Percentiles rank a stretch among this genome's conserved stretches.
Evolutionary conservation across 352 stramenopile genomes (phyloP).

Genomic region (Phytopythium helicoides): DNA sequence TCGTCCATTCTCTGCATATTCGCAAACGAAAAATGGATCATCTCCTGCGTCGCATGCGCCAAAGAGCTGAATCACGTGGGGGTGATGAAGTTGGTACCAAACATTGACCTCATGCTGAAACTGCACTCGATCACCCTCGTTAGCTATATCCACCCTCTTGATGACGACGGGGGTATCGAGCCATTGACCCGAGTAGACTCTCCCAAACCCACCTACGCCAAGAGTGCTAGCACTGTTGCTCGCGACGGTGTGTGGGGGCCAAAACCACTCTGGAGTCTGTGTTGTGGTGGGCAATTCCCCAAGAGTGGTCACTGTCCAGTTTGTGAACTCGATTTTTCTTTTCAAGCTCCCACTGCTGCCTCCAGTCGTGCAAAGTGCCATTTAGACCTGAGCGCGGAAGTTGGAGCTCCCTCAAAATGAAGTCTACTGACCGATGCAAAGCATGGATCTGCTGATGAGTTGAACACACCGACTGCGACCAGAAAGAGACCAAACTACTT

Average conservation of each 20-base stretch:
- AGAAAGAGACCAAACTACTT: background rate
- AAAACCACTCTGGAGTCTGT: conserved; percentile 13
- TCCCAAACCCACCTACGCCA: conserved; percentile 6
- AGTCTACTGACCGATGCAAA: background rate
- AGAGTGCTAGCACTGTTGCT: conserved; percentile 3
- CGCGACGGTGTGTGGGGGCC: conserved; percentile 10
- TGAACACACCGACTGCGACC: background rate
- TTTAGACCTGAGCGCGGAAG: background rate
- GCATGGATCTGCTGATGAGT: background rate
- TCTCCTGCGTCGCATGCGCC: conserved; percentile 19
- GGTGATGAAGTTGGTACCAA: conserved; percentile 26
- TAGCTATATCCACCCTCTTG: conserved; percentile 8
- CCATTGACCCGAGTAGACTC: conserved; percentile 3
- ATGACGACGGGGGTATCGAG: conserved; percentile 7
- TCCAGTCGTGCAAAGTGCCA: background rate
- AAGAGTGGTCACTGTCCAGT: background rate
- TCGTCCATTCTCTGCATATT: conserved; percentile 10
- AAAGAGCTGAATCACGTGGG: conserved; percentile 25
- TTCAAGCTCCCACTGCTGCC: conserved; percentile 1
- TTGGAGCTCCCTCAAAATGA: background rate
- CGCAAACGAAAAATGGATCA: conserved; percentile 18
- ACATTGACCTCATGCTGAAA: conserved; percentile 24
- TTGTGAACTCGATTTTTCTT: background rate
- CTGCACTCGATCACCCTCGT: conserved; percentile 7
- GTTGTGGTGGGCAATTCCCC: conserved; percentile 3